Conservation (phyloP, 2,329 filamentous ascomycete genomes). For the Neopestalotiopsis sp. region DNA sequence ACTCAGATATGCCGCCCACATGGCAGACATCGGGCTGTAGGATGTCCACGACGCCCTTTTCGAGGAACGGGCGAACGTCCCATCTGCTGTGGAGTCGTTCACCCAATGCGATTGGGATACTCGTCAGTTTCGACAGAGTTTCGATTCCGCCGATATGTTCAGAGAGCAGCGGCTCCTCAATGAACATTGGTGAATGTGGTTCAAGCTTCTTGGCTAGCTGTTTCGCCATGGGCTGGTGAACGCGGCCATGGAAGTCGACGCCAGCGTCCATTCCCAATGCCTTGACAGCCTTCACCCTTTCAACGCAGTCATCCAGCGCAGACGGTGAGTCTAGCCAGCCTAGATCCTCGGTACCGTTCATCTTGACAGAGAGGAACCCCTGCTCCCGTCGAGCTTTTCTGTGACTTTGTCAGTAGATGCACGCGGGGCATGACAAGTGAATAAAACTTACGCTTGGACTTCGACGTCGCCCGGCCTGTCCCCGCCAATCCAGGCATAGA, state of each 20-base stretch:
- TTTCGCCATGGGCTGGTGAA: constrained; percentile 83
- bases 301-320: constrained; percentile 66
- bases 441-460: constrained; percentile 57
- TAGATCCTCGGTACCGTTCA: constrained; percentile 80
- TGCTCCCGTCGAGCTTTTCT: constrained; percentile 63
- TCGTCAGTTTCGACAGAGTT: constrained; percentile 58
- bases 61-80: constrained; percentile 76
- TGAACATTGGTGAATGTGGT: constrained; percentile 73
- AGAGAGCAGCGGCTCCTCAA: constrained; percentile 75
- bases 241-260: constrained; percentile 78
- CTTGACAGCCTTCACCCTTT: constrained; percentile 73
- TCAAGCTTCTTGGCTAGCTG: constrained; percentile 73
- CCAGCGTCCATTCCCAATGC: constrained; percentile 73
- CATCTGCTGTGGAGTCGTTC: constrained; percentile 75
- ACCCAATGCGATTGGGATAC: constrained; percentile 72
- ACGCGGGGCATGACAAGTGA: background rate
- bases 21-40: constrained; percentile 77
- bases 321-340: constrained; percentile 78
- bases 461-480: constrained; percentile 73
- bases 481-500: constrained; percentile 82
- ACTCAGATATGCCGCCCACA: constrained; percentile 75
- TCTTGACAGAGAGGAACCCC: constrained; percentile 73
- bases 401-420: constrained; percentile 14
- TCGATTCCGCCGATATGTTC: constrained; percentile 72
- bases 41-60: constrained; percentile 71